Conservation (phyloP, 2,329 filamentous ascomycete species). For the Atkinsonella texensis region DNA sequence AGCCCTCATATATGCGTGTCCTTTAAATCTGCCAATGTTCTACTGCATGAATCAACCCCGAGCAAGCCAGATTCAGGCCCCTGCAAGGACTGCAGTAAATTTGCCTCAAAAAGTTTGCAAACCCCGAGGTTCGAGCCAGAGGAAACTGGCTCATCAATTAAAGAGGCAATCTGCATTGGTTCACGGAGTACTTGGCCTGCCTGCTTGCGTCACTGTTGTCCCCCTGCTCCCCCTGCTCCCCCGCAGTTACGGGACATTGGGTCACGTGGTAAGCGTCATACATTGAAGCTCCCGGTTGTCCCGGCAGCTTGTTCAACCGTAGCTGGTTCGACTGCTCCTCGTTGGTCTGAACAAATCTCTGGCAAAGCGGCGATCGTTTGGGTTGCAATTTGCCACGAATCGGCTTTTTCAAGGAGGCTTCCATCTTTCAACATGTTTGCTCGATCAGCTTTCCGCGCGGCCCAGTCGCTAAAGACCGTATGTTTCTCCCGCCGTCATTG, state of each 20-base stretch:
- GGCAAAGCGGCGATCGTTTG: background rate
- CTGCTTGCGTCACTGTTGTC: background rate
- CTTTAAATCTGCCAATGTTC: no score
- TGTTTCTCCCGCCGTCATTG: conserved; percentile 14
- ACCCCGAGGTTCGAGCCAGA: no score
- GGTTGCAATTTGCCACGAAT: background rate
- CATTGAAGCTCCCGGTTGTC: background rate
- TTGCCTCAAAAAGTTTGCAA: no score
- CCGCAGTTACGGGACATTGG: background rate
- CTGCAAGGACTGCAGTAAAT: no score
- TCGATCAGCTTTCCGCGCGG: conserved; percentile 50
- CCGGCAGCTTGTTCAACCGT: background rate
- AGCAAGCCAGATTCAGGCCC: no score
- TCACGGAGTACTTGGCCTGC: background rate
- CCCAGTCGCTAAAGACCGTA: conserved; percentile 55
- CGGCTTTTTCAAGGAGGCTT: conserved; percentile 11
- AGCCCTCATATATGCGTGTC: background rate
- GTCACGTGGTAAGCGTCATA: conserved; percentile 8
- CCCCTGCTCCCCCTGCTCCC: no score
- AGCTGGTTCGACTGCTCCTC: background rate
- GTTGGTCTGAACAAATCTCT: no score
- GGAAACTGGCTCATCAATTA: background rate
- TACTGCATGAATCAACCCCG: no score
- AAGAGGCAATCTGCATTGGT: background rate
- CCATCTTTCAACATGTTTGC: conserved; percentile 47